Conservation (phyloP, 2,329 filamentous ascomycete genomes). For the Trichoderma sp. region DNA sequence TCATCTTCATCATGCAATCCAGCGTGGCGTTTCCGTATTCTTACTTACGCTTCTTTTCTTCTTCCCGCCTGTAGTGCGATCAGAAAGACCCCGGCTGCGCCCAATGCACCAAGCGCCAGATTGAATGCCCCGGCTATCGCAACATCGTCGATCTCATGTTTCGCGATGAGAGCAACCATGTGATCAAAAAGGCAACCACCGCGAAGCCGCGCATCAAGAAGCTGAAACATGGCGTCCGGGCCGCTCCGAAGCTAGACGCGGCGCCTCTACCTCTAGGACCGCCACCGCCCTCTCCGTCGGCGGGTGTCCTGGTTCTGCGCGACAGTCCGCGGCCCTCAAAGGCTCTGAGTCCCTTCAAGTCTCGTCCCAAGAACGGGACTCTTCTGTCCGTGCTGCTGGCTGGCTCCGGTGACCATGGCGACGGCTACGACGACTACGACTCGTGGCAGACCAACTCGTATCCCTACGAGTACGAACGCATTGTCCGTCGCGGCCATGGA, state of each 20-base stretch:
- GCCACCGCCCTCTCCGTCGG: neutral
- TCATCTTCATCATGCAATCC: neutral
- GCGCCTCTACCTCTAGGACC: slow-evolving; percentile 13
- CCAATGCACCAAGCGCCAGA: slow-evolving; percentile 55
- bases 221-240: slow-evolving; percentile 22
- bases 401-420: neutral
- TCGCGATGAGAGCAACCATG: slow-evolving; percentile 57
- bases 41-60: slow-evolving; percentile 3
- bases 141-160: slow-evolving; percentile 60
- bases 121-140: slow-evolving; percentile 56
- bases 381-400: slow-evolving; percentile 7
- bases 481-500: neutral
- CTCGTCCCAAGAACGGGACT: neutral
- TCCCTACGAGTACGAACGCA: neutral
- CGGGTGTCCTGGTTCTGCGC: slow-evolving; percentile 6
- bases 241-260: slow-evolving; percentile 1
- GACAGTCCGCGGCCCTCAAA: neutral
- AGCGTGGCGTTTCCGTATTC: neutral
- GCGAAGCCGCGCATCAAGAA: slow-evolving; percentile 32
- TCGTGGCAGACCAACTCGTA: neutral
- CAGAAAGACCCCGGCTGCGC: slow-evolving; percentile 53
- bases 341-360: neutral
- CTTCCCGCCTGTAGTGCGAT: slow-evolving; percentile 47
- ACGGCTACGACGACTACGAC: neutral
- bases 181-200: slow-evolving; percentile 53